Base-by-base conservation (phyloP, 1,284 basidiomycete species). In the Macrocybe sp. region DNA sequence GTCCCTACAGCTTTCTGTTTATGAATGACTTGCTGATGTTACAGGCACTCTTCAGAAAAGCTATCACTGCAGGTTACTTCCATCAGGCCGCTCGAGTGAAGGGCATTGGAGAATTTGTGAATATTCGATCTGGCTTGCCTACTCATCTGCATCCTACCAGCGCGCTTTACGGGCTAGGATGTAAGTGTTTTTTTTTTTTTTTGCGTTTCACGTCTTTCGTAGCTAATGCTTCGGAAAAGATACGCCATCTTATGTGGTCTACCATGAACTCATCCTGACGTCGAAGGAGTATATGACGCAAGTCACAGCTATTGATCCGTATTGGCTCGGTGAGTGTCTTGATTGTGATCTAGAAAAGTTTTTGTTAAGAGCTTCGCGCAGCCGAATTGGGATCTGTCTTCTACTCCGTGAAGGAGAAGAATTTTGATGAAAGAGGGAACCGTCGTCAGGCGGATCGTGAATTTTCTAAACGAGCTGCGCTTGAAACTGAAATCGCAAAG, bases 21-120 rank as follows among this genome's bases (percentile, higher is more conserved):
- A 3, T 6, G 35, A 30, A 28, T 41, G 11, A 31, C 40, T 48
- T 10, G 29, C 29, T 11, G 6, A 6, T 38, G 38, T 42, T 37
- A 1, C n/a, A 12, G 2, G 22, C 22, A 22, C 2, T 8, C 12
- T 38, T 32, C 57, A 93, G 96, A 62, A 99, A 97, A 79, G 94
- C 94, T 16, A 98, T 99, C 59, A 88, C 93, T 40, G 91, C 95
- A 10, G 97, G 96, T 22, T 99, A 98, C 72, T 99, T 99, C 79
- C 97, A 99, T 66, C 97, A 99, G 68, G 95, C 97, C 0, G 96
- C 96, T 7, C 76, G 93, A 54, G 95, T 97, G 37, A 99, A 98
- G 72, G 96, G 96, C 63, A 97, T 99, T 52, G 97, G 96, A 53
- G 97, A 99, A 68, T 99, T 97, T 65, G 92, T 96, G 52, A 97